Evolutionary conservation across 139 green algal species (phyloP), one percentile per base, ranked within the genome.

Genomic region (Ettlia oleoabundans): DNA sequence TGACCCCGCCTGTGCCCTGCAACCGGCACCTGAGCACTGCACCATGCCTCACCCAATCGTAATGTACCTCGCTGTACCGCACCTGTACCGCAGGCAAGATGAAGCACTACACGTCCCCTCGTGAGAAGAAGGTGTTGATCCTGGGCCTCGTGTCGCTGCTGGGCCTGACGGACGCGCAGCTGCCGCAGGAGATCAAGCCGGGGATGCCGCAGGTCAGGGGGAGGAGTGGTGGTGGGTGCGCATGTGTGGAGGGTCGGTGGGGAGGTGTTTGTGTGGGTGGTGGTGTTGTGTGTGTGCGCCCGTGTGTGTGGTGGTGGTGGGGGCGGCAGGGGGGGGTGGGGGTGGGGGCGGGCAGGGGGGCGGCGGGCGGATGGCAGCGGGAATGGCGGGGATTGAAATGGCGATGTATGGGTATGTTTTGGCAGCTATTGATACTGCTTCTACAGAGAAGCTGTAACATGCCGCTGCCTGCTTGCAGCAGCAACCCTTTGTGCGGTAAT

Each of bases 41-140:
- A 10, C 67, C 15, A 37, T 35, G 67, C 24, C n/a, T 43, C n/a
- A 41, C 10, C 65, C n/a, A 13, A 4, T 24, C 10, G 47, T 58
- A 58, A 10, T 15, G 47, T 15, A 58, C 47, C 37, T 5, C 37
- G 4, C 37, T 55, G 30, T 19, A n/a, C 32, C 15, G n/a, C 4
- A 32, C 21, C 37, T 32, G 67, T 55, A 32, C 37, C 66, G 65
- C 21, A 43, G 85, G 81, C 68, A 94, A 92, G 85, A 80, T 87
- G 7, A 86, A 86, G 70, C 91, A 96, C 84, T 96, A 97, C 81
- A 75, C 76, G 30, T 80, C 80, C 9, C 86, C 89, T 82, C 86
- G 91, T 15, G 89, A 95, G 79, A 98, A 96, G 89, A 97, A 97
- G 91, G 82, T 95, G 51, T 86, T 89, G 10, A 71, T 93, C 26